Conservation (phyloP, 2,329 filamentous ascomycete genomes). For the Westerdykella ornata region DNA sequence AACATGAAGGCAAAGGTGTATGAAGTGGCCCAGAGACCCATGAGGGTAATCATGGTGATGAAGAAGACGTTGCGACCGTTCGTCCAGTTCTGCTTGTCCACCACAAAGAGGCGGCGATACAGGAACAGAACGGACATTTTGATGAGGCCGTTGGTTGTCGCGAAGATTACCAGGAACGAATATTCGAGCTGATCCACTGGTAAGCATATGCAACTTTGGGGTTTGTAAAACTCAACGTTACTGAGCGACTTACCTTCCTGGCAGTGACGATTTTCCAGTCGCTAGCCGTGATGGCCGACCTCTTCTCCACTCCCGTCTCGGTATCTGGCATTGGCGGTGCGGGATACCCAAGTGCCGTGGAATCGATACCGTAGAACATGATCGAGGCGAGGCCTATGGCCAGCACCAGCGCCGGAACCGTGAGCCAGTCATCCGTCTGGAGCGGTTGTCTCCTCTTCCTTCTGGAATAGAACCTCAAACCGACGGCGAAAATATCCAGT, state of each 20-base stretch:
- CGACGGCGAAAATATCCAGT: constrained; percentile 3
- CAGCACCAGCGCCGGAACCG: constrained; percentile 3
- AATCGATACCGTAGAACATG: constrained; percentile 3
- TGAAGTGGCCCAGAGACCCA: constrained; percentile 3
- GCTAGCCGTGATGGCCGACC: background rate
- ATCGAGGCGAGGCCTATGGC: constrained; percentile 1
- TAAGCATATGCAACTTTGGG: background rate
- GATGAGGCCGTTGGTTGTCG: constrained; percentile 3
- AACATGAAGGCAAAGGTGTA: constrained; percentile 9
- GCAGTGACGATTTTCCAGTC: constrained; percentile 1
- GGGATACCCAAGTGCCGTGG: constrained; percentile 3
- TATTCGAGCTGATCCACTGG: constrained; percentile 6
- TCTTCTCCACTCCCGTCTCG: background rate
- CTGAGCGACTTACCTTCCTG: background rate
- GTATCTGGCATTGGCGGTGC: background rate
- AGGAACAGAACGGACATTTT: constrained; percentile 8
- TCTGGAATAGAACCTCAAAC: constrained; percentile 4
- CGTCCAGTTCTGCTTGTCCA: constrained; percentile 4
- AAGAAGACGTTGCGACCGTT: constrained; percentile 6
- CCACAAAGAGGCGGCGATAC: constrained; percentile 9
- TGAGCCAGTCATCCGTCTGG: constrained; percentile 6
- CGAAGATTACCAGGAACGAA: constrained; percentile 6
- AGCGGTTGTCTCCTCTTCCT: constrained; percentile 1
- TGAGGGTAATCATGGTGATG: constrained; percentile 4
- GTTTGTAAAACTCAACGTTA: background rate